Conservation (phyloP, 257 asterid genomes). For the Henckelia pumila region DNA sequence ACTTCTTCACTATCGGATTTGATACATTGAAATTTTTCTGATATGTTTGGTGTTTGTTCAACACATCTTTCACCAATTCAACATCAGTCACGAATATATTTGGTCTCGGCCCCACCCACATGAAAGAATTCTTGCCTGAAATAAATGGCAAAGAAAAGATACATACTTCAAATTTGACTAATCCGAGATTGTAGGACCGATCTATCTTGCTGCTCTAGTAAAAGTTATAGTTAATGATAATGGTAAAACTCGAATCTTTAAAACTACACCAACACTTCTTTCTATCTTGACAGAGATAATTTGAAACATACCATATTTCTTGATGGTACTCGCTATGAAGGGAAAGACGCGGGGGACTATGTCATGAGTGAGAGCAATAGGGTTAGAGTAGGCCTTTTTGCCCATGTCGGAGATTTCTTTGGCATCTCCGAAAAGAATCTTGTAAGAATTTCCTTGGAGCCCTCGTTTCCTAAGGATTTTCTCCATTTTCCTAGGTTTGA, state of each 20-base stretch:
- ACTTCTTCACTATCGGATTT: conserved; percentile 19
- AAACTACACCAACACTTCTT: no score
- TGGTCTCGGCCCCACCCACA: conserved; percentile 33
- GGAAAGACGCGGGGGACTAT: conserved; percentile 31
- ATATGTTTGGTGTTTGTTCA: conserved; percentile 25
- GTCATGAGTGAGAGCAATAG: conserved; percentile 20
- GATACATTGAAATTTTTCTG: conserved; percentile 24
- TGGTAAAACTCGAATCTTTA: no score
- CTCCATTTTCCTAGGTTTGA: conserved; percentile 26
- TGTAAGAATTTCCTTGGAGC: conserved; percentile 28
- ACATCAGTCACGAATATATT: conserved; percentile 25
- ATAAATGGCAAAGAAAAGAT: no score
- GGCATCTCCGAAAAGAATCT: conserved; percentile 27
- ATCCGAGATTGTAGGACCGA: no score
- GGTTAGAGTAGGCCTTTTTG: conserved; percentile 23
- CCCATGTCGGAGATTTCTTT: conserved; percentile 19
- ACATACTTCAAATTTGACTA: no score
- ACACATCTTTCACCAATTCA: conserved; percentile 25
- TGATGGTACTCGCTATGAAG: conserved; percentile 22
- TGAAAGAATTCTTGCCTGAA: conserved; percentile 25
- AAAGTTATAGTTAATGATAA: no score
- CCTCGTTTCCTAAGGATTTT: conserved; percentile 27
- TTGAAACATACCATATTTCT: conserved; percentile 14
- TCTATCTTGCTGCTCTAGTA: no score
- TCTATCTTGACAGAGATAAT: no score